Base-by-base conservation (phyloP, 768 basidiomycete species). In the Boletus rex-veris region DNA sequence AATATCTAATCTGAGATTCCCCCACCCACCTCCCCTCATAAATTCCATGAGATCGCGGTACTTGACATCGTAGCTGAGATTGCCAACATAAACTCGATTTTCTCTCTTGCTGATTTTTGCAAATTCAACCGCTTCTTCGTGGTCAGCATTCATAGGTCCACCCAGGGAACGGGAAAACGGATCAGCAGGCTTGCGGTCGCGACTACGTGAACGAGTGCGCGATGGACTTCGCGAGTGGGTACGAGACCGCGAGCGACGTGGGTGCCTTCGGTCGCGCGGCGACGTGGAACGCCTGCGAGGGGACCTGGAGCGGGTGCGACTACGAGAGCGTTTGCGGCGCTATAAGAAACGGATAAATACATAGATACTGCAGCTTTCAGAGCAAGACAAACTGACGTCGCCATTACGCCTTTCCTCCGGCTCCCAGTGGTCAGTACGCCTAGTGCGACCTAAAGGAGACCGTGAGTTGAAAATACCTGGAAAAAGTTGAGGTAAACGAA, bases 31-130 rank as follows among this genome's bases (percentile, higher is more conserved):
- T 93, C 92, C 91, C 88, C 91, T 83, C 93, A 97, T 96, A 72
- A 97, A 98, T 85, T 98, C 93, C 84, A 95, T 93, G 74, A 99
- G 80, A 79, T 98, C 97, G 75, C 93, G 84, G 77, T 96, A 98
- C 77, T 88, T 95, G 85, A 94, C 92, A 73, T 96, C 92, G 80
- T 98, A 99, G 71, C 91, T 92, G 75, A 99, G 84, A 73, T 99
- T 99, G 69, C 97, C 96, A 72, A 98, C 92, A 67, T 99, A 99
- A 66, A 98, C 93, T 64, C 96, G 82, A 73, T 98, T 93, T 80
- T 98, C 97, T 76, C 92, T 84, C 82, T 95, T 92, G 87, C 90
- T 93, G 68, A 87, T 82, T 73, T 97, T 95, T 66, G 93, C 85
- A 64, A 98, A 96, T 71, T 95, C 96, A 64, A 86, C 85, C 15